Conservation (phyloP, 495 filamentous ascomycete genomes). For the Penicillium salamii region DNA sequence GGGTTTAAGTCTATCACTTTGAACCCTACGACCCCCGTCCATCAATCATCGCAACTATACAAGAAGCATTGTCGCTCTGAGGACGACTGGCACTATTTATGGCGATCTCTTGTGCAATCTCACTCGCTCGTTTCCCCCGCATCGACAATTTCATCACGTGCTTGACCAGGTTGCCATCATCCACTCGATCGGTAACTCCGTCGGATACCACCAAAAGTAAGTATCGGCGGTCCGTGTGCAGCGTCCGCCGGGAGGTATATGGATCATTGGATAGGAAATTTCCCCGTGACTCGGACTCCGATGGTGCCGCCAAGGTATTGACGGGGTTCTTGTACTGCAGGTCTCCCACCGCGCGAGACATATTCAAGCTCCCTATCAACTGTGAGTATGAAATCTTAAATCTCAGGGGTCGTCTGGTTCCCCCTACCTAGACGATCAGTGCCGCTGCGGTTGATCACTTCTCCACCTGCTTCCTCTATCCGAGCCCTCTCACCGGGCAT, state of each 20-base stretch:
- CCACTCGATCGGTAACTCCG: slow-evolving; percentile 30
- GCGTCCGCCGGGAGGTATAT: slow-evolving; percentile 21
- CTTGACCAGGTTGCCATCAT: slow-evolving; percentile 29
- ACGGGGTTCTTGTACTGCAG: slow-evolving; percentile 43
- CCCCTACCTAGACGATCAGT: slow-evolving; percentile 33
- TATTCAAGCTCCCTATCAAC: slow-evolving; percentile 34
- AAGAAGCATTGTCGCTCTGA: slow-evolving; percentile 34
- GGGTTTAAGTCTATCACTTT: no score
- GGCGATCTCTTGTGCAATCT: slow-evolving; percentile 31
- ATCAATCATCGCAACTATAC: slow-evolving; percentile 33
- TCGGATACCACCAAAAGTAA: slow-evolving; percentile 31
- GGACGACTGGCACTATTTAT: slow-evolving; percentile 10
- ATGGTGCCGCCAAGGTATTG: slow-evolving; percentile 20
- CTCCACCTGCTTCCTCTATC: slow-evolving; percentile 37
- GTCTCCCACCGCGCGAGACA: slow-evolving; percentile 45
- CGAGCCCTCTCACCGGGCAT: slow-evolving; percentile 28
- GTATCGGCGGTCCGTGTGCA: slow-evolving; percentile 28
- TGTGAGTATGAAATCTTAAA: no score
- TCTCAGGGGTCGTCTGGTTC: no score
- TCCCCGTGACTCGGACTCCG: slow-evolving; percentile 15
- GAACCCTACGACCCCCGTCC: slow-evolving; percentile 21
- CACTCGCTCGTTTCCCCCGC: slow-evolving; percentile 28
- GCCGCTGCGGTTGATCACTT: slow-evolving; percentile 24
- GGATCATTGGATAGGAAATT: slow-evolving; percentile 37
- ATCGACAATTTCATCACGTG: slow-evolving; percentile 34